Percentiles rank a stretch among this genome's conserved stretches.
phyloP scores from a whole-genome alignment of 2,329 filamentous ascomycete species.

The Ophiocordyceps polyrhachis-furcata region DNA sequence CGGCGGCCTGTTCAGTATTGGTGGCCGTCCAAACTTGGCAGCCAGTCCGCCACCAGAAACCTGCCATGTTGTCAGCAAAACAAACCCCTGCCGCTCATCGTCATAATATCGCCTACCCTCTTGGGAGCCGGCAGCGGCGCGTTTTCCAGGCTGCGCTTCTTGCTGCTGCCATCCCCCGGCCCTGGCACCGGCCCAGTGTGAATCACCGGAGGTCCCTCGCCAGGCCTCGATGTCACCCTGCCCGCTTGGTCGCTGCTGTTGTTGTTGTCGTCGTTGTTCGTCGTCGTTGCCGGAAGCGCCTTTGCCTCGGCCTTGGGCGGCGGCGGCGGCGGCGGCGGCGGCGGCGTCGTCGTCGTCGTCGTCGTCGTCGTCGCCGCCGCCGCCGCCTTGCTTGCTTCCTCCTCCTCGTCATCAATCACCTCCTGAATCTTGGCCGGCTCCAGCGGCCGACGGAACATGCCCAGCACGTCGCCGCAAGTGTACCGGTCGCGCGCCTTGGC shows the following conservation, averaged over 20 bases:
- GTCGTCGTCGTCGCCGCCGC: not conserved
- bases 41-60: slow-evolving; percentile 12
- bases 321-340: too few relatives aligned
- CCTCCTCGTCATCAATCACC: slow-evolving; percentile 3
- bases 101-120: too few relatives aligned
- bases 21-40: slow-evolving; percentile 15
- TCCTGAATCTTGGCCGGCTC: slow-evolving; percentile 12
- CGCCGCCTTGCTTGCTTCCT: not conserved
- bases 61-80: too few relatives aligned
- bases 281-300: not conserved
- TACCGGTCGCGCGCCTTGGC: slow-evolving; percentile 57
- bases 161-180: slow-evolving; percentile 12
- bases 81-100: too few relatives aligned
- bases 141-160: slow-evolving; percentile 19
- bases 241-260: not conserved
- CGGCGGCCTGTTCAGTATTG: slow-evolving; percentile 5
- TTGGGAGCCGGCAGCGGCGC: slow-evolving; percentile 13
- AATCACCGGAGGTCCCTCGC: slow-evolving; percentile 18
- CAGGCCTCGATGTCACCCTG: slow-evolving; percentile 8
- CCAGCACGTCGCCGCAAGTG: slow-evolving; percentile 44
- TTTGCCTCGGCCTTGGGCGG: not conserved
- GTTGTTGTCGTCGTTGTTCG: too few relatives aligned
- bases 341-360: not conserved
- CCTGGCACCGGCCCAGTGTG: slow-evolving; percentile 16
- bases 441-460: slow-evolving; percentile 26